Evolutionary conservation across 768 basidiomycete genomes (phyloP).

Genomic region (Suillus cothurnatus): DNA sequence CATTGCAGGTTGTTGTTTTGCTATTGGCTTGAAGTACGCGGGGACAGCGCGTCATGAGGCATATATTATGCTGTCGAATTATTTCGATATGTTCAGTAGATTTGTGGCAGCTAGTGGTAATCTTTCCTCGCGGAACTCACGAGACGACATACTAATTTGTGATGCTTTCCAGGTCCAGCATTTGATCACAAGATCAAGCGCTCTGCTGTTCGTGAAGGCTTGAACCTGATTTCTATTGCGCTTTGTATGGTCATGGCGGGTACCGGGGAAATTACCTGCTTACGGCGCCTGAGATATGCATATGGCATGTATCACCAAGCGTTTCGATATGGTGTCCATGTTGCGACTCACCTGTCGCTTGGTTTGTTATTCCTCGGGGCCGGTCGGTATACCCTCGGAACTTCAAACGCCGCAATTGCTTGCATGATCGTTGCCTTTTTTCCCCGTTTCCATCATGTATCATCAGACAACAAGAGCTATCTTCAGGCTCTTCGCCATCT

Average conservation of each 20-base stretch:
- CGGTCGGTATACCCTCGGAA: conserved; percentile 90
- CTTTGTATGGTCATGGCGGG: conserved; percentile 97
- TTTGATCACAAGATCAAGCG: conserved; percentile 91
- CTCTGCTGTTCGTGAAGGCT: conserved; percentile 81
- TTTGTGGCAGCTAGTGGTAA: conserved; percentile 68
- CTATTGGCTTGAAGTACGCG: conserved; percentile 89
- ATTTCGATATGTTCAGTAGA: conserved; percentile 79
- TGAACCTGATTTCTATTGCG: conserved; percentile 85
- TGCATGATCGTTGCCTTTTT: conserved; percentile 90
- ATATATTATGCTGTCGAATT: conserved; percentile 76
- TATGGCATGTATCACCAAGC: conserved; percentile 83
- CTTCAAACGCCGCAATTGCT: conserved; percentile 89
- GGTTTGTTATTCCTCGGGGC: conserved; percentile 93
- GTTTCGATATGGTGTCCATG: conserved; percentile 86
- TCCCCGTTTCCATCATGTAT: conserved; percentile 78
- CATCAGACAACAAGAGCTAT: conserved; percentile 87
- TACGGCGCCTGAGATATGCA: conserved; percentile 83
- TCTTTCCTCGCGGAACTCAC: conserved; percentile 23
- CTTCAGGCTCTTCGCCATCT: conserved; percentile 92
- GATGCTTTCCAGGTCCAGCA: conserved; percentile 53
- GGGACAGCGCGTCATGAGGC: conserved; percentile 93
- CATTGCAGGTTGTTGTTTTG: conserved; percentile 89
- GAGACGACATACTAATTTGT: conserved; percentile 8
- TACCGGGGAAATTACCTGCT: conserved; percentile 89
- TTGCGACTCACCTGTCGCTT: conserved; percentile 86